Conservation (phyloP, 179 eudicot species). For the Beta corolliflora region DNA sequence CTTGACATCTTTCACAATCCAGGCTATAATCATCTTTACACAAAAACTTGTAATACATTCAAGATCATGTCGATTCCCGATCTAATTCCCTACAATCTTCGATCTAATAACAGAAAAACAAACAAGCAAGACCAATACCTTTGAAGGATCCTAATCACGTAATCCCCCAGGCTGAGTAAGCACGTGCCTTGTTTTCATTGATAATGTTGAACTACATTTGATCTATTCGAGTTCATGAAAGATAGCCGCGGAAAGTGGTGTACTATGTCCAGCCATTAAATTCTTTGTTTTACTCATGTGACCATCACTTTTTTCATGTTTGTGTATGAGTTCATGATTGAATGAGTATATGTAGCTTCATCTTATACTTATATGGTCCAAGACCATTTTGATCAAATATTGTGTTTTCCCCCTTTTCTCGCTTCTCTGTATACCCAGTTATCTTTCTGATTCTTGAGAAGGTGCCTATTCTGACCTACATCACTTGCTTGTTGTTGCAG, state of each 20-base stretch:
- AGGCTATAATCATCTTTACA: no score
- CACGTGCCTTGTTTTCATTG: background rate
- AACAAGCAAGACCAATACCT: background rate
- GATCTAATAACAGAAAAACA: no score
- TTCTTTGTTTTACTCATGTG: background rate
- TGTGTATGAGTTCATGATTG: background rate
- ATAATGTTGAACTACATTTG: background rate
- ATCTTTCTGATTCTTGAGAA: background rate
- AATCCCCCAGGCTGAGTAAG: background rate
- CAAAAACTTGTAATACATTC: no score
- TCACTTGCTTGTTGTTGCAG: conserved; percentile 10
- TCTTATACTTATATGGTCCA: background rate
- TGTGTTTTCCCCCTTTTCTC: background rate
- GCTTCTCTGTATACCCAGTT: background rate
- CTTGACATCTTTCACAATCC: no score
- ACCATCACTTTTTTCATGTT: background rate
- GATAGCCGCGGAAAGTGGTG: background rate
- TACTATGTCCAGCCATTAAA: background rate
- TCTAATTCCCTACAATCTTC: no score
- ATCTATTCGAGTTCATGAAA: background rate
- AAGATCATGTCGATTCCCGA: no score
- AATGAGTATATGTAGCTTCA: background rate
- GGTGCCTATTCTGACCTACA: background rate
- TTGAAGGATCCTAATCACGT: background rate
- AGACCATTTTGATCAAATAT: background rate